Percentiles rank a stretch among this genome's conserved stretches.
These are phyloP conservation scores for Casuarina glauca DNA, from an alignment of 306 rosid species.

Conservation along the genomic window DNA sequence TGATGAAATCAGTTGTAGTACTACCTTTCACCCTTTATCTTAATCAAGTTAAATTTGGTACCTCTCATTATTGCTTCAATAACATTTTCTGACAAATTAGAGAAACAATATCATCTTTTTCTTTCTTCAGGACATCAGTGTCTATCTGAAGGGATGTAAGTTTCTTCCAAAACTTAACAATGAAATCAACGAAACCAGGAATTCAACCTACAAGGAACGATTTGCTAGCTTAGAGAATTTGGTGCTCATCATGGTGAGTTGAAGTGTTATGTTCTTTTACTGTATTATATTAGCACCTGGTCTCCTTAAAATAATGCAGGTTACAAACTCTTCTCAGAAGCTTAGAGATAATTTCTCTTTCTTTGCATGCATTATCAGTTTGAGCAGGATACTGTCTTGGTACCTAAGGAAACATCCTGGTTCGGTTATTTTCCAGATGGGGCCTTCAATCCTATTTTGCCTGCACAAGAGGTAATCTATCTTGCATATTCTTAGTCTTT, in stretches of 20 bases:
- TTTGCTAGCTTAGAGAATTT: conserved; percentile 73
- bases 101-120: neutral
- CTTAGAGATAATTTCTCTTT: conserved; percentile 4
- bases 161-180: conserved; percentile 87
- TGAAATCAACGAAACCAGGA: conserved; percentile 49
- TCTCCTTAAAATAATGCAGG: neutral
- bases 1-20: conserved; percentile 9
- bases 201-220: conserved; percentile 62
- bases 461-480: conserved; percentile 55
- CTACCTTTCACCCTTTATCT: conserved; percentile 2
- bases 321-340: conserved; percentile 1
- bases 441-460: conserved; percentile 48
- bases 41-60: neutral
- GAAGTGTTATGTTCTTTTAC: conserved; percentile 16
- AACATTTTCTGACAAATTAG: neutral
- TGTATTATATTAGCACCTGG: conserved; percentile 17
- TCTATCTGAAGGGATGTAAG: conserved; percentile 59
- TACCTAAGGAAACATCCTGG: conserved; percentile 79
- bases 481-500: conserved; percentile 11
- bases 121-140: conserved; percentile 52
- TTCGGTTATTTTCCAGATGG: conserved; percentile 75
- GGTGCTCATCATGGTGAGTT: conserved; percentile 81
- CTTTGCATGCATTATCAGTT: conserved; percentile 42
- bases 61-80: neutral
- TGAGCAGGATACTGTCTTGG: conserved; percentile 52